phyloP scores from a whole-genome alignment of 1,284 basidiomycete genomes.

The Sanghuangporus sanghuang region DNA sequence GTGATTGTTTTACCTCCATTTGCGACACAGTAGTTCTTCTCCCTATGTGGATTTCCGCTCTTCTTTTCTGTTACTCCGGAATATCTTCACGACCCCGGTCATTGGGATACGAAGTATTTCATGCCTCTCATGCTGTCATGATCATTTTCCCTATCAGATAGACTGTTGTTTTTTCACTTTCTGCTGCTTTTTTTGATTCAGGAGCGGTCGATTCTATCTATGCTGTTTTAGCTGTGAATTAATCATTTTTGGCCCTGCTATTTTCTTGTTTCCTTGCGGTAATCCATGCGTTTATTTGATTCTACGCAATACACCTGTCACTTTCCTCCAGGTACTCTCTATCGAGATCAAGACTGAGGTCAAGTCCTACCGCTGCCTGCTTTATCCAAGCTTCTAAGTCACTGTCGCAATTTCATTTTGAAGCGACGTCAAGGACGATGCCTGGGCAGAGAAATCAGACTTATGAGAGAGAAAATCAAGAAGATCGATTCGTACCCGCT shows the following conservation, averaged over 20 bases:
- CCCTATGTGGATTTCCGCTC: neutral
- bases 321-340: neutral
- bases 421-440: constrained; percentile 33
- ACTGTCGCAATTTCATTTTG: neutral
- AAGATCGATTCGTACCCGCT: constrained; percentile 54
- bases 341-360: neutral
- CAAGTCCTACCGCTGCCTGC: neutral
- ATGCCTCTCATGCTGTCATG: neutral
- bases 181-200: neutral
- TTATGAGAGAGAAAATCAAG: neutral
- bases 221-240: neutral
- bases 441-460: constrained; percentile 26
- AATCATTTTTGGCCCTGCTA: neutral
- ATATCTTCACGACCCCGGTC: neutral
- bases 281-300: neutral
- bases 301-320: neutral
- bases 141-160: neutral
- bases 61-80: neutral
- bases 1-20: neutral
- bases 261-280: neutral
- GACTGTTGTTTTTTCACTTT: neutral
- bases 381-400: neutral
- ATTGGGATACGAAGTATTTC: neutral
- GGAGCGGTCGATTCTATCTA: neutral
- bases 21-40: neutral